These are phyloP conservation scores for Gynostemma pentaphyllum DNA, from an alignment of 306 rosid genomes.

Conservation along the genomic window DNA sequence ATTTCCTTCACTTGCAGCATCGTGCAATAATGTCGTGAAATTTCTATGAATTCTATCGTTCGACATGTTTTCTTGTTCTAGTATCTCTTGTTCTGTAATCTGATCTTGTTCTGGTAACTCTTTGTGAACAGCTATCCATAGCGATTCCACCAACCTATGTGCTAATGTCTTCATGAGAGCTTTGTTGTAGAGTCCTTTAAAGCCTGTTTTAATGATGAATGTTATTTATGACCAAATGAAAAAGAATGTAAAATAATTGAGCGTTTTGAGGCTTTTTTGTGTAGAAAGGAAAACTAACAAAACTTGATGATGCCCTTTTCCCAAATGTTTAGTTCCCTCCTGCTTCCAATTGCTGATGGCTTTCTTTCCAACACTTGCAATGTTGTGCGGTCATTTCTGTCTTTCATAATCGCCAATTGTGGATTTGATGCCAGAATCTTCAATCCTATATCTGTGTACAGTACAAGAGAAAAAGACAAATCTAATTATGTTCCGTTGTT, in stretches of 20 bases:
- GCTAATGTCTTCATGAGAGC: not conserved
- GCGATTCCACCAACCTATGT: constrained; percentile 1
- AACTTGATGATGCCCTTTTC: too few species aligned
- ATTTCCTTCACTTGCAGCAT: constrained; percentile 15
- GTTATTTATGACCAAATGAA: too few species aligned
- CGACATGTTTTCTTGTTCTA: too few species aligned
- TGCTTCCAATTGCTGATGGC: not conserved
- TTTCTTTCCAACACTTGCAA: constrained; percentile 14
- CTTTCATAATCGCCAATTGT: not conserved
- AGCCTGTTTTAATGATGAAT: too few species aligned
- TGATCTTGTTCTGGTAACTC: not conserved
- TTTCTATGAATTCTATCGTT: not conserved
- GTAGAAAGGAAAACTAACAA: constrained; percentile 4
- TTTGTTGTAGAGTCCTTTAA: not conserved
- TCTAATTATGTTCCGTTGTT: too few species aligned
- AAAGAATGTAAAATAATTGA: not conserved
- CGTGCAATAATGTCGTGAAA: not conserved
- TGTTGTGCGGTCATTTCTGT: not conserved
- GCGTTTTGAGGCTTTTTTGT: too few species aligned
- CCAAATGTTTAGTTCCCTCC: constrained; percentile 2
- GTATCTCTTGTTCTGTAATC: too few species aligned
- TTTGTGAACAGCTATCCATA: constrained; percentile 6
- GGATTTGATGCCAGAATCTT: not conserved
- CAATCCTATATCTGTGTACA: constrained; percentile 7
- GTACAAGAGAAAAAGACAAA: too few species aligned